Evolutionary conservation across 2,329 filamentous ascomycete genomes (phyloP).

Genomic region (Cytospora leucostoma): DNA sequence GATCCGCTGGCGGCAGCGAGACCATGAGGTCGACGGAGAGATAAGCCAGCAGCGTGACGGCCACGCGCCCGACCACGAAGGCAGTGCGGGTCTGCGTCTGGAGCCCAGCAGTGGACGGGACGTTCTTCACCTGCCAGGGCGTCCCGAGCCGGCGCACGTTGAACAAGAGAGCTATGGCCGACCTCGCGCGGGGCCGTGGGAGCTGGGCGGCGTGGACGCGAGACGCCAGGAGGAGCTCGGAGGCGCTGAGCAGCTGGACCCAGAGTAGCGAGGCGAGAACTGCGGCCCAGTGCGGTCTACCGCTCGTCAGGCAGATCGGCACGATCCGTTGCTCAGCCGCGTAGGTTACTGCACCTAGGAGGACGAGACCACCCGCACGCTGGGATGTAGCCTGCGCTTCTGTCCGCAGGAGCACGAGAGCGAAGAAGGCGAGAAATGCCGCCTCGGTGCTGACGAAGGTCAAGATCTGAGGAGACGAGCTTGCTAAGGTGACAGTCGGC

Average conservation of each 20-base stretch:
- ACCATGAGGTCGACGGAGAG: constrained; percentile 5
- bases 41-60: constrained; percentile 1
- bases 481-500: background rate
- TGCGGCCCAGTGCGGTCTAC: constrained; percentile 15
- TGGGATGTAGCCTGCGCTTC: background rate
- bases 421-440: background rate
- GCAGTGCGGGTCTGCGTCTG: background rate
- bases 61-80: background rate
- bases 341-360: background rate
- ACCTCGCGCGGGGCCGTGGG: background rate
- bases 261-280: constrained; percentile 11
- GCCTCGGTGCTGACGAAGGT: background rate
- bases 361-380: background rate
- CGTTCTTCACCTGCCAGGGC: constrained; percentile 9
- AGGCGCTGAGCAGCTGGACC: constrained; percentile 18
- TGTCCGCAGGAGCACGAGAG: background rate
- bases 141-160: constrained; percentile 9
- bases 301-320: background rate
- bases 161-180: background rate
- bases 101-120: background rate
- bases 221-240: constrained; percentile 3
- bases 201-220: constrained; percentile 2
- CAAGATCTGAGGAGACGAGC: background rate
- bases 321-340: constrained; percentile 1
- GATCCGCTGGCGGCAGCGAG: constrained; percentile 10